These are phyloP conservation scores for Camellia lanceoleosa DNA, from an alignment of 148 eudicot genomes.

Conservation along the genomic window DNA sequence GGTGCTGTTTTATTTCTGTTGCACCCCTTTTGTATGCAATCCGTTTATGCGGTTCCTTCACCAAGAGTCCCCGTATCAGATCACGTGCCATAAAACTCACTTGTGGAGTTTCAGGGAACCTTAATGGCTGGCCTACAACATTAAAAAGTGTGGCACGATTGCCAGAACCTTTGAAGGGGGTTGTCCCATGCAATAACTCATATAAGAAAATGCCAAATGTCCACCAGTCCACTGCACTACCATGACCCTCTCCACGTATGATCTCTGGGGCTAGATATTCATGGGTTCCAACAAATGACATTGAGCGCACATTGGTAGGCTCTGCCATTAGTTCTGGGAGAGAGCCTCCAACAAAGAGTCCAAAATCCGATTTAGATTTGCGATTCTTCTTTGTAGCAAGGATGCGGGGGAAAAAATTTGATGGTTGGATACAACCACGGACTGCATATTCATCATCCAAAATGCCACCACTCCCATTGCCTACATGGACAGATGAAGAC, in stretches of 20 bases:
- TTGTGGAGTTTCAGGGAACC: slow-evolving; percentile 67
- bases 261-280: slow-evolving; percentile 92
- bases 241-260: slow-evolving; percentile 91
- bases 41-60: slow-evolving; percentile 82
- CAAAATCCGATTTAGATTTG: slow-evolving; percentile 74
- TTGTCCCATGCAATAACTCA: slow-evolving; percentile 78
- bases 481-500: slow-evolving; percentile 45
- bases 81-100: slow-evolving; percentile 65
- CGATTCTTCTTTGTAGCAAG: slow-evolving; percentile 71
- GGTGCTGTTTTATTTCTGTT: slow-evolving; percentile 86
- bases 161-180: slow-evolving; percentile 86
- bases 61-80: slow-evolving; percentile 62
- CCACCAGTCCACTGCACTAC: slow-evolving; percentile 98
- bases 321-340: slow-evolving; percentile 94
- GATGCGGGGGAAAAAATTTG: slow-evolving; percentile 68
- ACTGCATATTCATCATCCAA: slow-evolving; percentile 43
- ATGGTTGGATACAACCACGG: slow-evolving; percentile 66
- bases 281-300: slow-evolving; percentile 93
- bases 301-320: slow-evolving; percentile 84
- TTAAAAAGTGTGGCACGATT: slow-evolving; percentile 84
- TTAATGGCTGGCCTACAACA: slow-evolving; percentile 74
- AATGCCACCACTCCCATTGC: slow-evolving; percentile 32
- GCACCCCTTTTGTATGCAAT: slow-evolving; percentile 89
- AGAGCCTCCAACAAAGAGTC: slow-evolving; percentile 62
- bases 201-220: slow-evolving; percentile 81